Conservation (phyloP, 371 early-diverging fungal genomes). For the Circinella minor region DNA sequence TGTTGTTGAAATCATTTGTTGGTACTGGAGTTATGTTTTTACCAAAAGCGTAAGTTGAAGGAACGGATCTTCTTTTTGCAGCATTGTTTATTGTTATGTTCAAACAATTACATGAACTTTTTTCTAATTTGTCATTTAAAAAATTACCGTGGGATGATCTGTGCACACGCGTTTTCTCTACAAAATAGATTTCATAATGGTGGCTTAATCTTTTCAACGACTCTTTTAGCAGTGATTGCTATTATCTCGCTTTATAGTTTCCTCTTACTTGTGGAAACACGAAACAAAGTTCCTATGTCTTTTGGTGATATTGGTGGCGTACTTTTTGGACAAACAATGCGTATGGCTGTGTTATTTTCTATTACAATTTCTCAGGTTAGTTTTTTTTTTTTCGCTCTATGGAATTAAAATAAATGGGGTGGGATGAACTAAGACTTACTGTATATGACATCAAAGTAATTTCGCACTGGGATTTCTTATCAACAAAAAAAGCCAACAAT, state of each 20-base stretch:
- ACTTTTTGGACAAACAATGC: conserved; percentile 76
- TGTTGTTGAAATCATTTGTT: conserved; percentile 78
- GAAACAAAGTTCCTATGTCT: conserved; percentile 60
- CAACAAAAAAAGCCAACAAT: too few species aligned
- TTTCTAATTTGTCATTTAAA: too few species aligned
- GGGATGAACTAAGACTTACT: not conserved
- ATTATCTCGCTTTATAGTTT: conserved; percentile 61
- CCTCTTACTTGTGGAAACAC: conserved; percentile 65
- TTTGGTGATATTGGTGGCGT: conserved; percentile 77
- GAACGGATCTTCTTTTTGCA: not conserved
- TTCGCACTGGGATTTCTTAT: too few species aligned
- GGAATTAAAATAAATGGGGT: not conserved
- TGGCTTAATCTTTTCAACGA: conserved; percentile 63
- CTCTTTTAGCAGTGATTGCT: conserved; percentile 56
- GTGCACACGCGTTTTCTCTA: too few species aligned
- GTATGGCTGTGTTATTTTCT: conserved; percentile 68
- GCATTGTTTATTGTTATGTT: not conserved
- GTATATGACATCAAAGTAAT: too few species aligned
- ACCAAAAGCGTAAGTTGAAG: conserved; percentile 56
- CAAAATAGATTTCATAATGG: conserved; percentile 65
- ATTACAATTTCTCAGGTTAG: conserved; percentile 81
- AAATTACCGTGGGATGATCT: conserved; percentile 7
- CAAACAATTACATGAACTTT: not conserved
- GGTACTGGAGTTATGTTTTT: conserved; percentile 85
- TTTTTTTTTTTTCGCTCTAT: not conserved